A percentile compares a stretch with the other conserved stretches of the same genome.
phyloP scores from a whole-genome alignment of 495 filamentous ascomycete species.

The Hyaloscypha finlandica region DNA sequence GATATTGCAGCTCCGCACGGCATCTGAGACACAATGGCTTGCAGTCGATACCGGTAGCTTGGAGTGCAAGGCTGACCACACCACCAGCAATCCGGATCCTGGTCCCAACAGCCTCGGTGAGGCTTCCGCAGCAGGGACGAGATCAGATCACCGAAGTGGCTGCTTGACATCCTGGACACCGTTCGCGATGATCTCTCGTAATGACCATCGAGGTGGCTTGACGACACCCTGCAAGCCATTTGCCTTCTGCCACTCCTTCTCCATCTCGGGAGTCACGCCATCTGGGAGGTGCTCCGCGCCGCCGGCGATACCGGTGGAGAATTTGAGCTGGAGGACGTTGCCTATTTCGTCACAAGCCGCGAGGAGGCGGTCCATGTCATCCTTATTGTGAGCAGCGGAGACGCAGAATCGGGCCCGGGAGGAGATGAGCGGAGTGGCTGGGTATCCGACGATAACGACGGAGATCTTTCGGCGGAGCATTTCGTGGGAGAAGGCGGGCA shows the following conservation, averaged over 20 bases:
- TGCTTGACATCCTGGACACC: constrained; percentile 80
- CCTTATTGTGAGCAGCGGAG: constrained; percentile 94
- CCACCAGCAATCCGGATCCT: not conserved
- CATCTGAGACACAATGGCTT: constrained; percentile 1
- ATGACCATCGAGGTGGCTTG: constrained; percentile 74
- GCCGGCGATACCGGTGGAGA: constrained; percentile 90
- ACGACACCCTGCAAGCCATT: constrained; percentile 52
- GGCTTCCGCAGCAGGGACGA: constrained; percentile 5
- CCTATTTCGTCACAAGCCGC: constrained; percentile 91
- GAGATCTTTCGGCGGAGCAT: constrained; percentile 98
- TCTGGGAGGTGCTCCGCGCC: constrained; percentile 74
- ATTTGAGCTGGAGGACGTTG: constrained; percentile 90
- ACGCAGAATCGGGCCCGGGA: constrained; percentile 95
- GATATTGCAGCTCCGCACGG: not conserved
- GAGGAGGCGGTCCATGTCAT: constrained; percentile 90
- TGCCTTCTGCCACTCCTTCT: constrained; percentile 67
- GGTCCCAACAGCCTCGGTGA: constrained; percentile 9
- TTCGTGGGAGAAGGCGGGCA: constrained; percentile 96
- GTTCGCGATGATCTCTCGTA: constrained; percentile 76
- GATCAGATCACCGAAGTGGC: constrained; percentile 56
- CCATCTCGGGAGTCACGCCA: constrained; percentile 66
- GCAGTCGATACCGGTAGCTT: not conserved
- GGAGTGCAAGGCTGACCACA: constrained; percentile 9
- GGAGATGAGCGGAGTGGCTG: constrained; percentile 92
- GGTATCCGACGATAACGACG: constrained; percentile 97